Evolutionary conservation across 192 early-diverging fungal species (phyloP), one percentile per base, ranked within the genome.

Genomic region (Gaertneriomyces semiglobifer): DNA sequence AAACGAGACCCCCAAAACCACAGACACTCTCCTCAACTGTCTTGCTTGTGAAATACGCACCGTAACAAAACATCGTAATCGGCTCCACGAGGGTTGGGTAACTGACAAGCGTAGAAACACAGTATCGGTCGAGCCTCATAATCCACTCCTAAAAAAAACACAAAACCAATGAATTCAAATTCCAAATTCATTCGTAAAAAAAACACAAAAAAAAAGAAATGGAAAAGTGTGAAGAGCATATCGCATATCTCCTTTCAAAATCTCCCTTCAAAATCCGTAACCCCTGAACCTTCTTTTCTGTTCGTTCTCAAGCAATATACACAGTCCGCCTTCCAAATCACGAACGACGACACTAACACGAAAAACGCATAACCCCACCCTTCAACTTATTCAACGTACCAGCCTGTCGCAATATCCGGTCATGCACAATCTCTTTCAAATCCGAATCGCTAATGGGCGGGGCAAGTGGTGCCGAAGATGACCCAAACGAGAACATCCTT

Each of bases 21-120:
- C n/a, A n/a, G n/a, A n/a, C n/a, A n/a, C n/a, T n/a, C n/a, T n/a
- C n/a, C n/a, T n/a, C n/a, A n/a, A n/a, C n/a, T n/a, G n/a, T n/a
- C n/a, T n/a, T n/a, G n/a, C n/a, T n/a, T n/a, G n/a, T n/a, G n/a
- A n/a, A n/a, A n/a, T n/a, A 18, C 70, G 53, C 76, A 91, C 91
- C 81, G 84, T 25, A 94, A 76, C 70, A 97, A 84, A 40, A 83
- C 71, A 78, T 97, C 90, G 63, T 97, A 94, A 75, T 93, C 80
- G 9, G 89, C 85, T 10, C 80, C 77, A 39, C 77, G 71, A n/a
- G 93, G 93, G 72, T 93, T 85, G n/a, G 92, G 94, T 39, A 97
- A 75, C 41, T 89, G 85, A 77, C 92, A 91, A 18, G 92, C 89
- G 63, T 89, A 86, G 60, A 97, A 78, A 40, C 86, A 86, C 42